Percentiles rank a stretch among this genome's conserved stretches.
Conservation (phyloP, 495 filamentous ascomycete genomes). For the Lophiostoma macrostomum region DNA sequence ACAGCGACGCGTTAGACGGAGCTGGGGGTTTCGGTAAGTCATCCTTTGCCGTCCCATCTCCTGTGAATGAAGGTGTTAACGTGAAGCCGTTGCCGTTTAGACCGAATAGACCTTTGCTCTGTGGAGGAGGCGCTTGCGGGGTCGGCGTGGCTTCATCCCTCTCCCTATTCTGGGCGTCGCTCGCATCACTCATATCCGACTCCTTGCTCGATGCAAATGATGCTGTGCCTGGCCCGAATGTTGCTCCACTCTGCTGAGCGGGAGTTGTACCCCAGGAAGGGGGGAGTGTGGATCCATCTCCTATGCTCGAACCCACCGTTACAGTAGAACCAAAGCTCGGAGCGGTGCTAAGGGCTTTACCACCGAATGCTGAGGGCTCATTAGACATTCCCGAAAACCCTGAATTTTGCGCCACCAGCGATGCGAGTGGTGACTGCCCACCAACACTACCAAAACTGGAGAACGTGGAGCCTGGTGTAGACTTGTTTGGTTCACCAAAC, state of each 20-base stretch:
- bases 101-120: conserved; percentile 24
- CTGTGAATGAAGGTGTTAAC: conserved; percentile 77
- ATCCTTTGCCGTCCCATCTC: conserved; percentile 62
- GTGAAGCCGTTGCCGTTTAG: conserved; percentile 54
- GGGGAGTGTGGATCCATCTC: conserved; percentile 29
- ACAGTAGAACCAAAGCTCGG: conserved; percentile 43
- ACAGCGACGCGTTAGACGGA: conserved; percentile 46
- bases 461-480: conserved; percentile 18
- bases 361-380: neutral
- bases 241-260: conserved; percentile 10
- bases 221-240: conserved; percentile 25
- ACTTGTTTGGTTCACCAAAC: conserved; percentile 6
- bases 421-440: conserved; percentile 21
- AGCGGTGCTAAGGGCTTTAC: conserved; percentile 22
- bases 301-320: conserved; percentile 35
- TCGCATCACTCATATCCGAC: conserved; percentile 29
- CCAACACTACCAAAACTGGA: conserved; percentile 28
- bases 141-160: conserved; percentile 31
- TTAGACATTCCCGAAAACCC: conserved; percentile 7
- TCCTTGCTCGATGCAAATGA: conserved; percentile 25
- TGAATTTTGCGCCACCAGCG: conserved; percentile 16
- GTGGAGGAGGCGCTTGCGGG: conserved; percentile 21
- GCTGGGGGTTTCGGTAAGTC: conserved; percentile 53
- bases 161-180: conserved; percentile 18
- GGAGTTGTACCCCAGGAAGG: conserved; percentile 29